Conservation (phyloP, 352 stramenopile species). For the Albugo laibachii region DNA sequence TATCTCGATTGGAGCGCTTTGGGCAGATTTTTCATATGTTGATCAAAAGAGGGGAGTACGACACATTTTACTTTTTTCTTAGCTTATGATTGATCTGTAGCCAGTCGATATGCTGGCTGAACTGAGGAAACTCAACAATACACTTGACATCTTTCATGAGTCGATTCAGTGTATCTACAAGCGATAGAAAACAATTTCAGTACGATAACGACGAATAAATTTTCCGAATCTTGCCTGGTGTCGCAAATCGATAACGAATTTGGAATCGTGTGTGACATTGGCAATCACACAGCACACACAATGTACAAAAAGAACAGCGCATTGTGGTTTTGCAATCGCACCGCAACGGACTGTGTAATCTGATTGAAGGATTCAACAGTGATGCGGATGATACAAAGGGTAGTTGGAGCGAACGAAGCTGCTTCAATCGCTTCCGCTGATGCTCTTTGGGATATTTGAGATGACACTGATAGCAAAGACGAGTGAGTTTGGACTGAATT, state of each 20-base stretch:
- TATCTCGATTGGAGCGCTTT: too few relatives aligned
- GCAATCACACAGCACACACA: slow-evolving; percentile 64
- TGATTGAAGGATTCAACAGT: slow-evolving; percentile 18
- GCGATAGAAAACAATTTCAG: not conserved
- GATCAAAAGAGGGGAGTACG: too few relatives aligned
- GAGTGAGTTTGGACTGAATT: slow-evolving; percentile 42
- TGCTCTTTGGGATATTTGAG: slow-evolving; percentile 49
- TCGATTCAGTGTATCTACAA: too few relatives aligned
- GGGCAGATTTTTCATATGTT: too few relatives aligned
- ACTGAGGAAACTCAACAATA: too few relatives aligned
- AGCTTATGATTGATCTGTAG: too few relatives aligned
- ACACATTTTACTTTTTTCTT: too few relatives aligned
- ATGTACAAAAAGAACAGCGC: slow-evolving; percentile 44
- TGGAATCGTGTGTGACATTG: slow-evolving; percentile 76
- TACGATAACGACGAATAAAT: too few relatives aligned
- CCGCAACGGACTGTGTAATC: slow-evolving; percentile 48
- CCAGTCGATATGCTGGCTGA: too few relatives aligned
- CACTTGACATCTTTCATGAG: too few relatives aligned
- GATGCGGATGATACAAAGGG: slow-evolving; percentile 36
- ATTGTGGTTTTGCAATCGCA: slow-evolving; percentile 37
- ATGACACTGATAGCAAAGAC: slow-evolving; percentile 50
- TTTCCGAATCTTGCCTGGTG: slow-evolving; percentile 18
- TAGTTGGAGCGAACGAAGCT: slow-evolving; percentile 14
- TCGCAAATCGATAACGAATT: slow-evolving; percentile 57
- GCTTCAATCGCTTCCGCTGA: slow-evolving; percentile 17